These are phyloP conservation scores for Rhinocladiella mackenziei DNA, from an alignment of 2,329 filamentous ascomycete genomes.

Conservation along the genomic window DNA sequence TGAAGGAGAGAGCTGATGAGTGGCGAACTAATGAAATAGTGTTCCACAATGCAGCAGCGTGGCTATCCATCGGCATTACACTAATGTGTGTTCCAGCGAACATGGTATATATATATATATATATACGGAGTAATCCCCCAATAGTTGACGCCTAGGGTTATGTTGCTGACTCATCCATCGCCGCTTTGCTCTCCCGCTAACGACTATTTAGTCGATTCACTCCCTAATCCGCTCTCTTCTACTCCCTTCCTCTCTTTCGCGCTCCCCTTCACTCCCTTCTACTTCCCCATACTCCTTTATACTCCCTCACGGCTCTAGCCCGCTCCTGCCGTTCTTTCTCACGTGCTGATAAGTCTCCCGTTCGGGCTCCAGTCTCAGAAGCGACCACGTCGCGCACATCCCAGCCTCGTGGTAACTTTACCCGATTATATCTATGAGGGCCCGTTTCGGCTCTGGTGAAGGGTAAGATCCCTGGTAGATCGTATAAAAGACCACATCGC, in stretches of 20 bases:
- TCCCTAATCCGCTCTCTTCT: constrained; percentile 22
- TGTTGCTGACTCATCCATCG: constrained; percentile 22
- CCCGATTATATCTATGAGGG: constrained; percentile 12
- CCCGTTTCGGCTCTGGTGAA: constrained; percentile 14
- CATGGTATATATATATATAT: constrained; percentile 6
- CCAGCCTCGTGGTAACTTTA: constrained; percentile 15
- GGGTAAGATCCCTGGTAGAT: constrained; percentile 3
- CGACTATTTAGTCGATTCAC: constrained; percentile 25
- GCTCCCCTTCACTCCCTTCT: constrained; percentile 15
- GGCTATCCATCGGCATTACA: too few relatives aligned
- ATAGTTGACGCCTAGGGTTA: background rate
- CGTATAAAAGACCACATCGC: too few relatives aligned
- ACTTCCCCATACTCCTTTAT: constrained; percentile 8
- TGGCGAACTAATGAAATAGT: too few relatives aligned
- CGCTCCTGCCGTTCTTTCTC: constrained; percentile 13
- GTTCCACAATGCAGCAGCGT: too few relatives aligned
- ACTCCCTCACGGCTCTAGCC: constrained; percentile 15
- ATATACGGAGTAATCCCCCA: constrained; percentile 6
- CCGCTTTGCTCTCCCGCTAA: constrained; percentile 28
- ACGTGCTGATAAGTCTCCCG: constrained; percentile 10
- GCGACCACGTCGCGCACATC: constrained; percentile 12
- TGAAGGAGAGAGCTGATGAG: too few relatives aligned
- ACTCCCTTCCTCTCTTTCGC: constrained; percentile 21
- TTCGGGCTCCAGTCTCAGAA: constrained; percentile 16
- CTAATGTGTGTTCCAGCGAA: too few relatives aligned